Conservation (phyloP, 805 yeast genomes). For the Jamesozyma gamospora region DNA sequence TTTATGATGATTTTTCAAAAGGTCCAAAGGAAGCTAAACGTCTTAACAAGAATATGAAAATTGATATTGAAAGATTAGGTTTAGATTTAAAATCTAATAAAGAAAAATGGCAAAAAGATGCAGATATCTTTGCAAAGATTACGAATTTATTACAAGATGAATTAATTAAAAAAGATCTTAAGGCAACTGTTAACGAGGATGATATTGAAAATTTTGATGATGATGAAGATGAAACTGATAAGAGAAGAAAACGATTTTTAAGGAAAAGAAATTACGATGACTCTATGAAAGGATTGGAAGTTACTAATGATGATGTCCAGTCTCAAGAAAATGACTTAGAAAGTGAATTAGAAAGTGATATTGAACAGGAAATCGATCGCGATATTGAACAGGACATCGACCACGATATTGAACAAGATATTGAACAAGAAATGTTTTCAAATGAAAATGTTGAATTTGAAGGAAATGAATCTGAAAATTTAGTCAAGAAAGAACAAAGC, state of each 20-base stretch:
- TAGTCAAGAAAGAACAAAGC: conserved; percentile 2
- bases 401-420: neutral
- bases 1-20: conserved; percentile 21
- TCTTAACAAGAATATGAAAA: conserved; percentile 17
- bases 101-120: conserved; percentile 25
- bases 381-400: no score
- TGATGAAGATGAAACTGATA: conserved; percentile 9
- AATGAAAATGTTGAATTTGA: neutral
- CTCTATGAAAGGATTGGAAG: neutral
- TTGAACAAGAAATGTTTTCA: neutral
- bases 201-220: conserved; percentile 8
- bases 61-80: conserved; percentile 16
- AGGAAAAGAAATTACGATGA: conserved; percentile 6
- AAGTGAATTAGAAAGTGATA: neutral
- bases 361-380: neutral
- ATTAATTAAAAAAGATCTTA: conserved; percentile 14
- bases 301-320: neutral
- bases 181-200: conserved; percentile 4
- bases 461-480: conserved; percentile 2
- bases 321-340: neutral
- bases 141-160: conserved; percentile 20
- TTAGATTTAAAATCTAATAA: conserved; percentile 18
- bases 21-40: conserved; percentile 20
- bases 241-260: conserved; percentile 5
- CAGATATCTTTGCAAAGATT: conserved; percentile 21